A percentile compares a stretch with the other conserved stretches of the same genome.
Conservation (phyloP, 192 early-diverging fungal genomes). For the Coemansia sp. region DNA sequence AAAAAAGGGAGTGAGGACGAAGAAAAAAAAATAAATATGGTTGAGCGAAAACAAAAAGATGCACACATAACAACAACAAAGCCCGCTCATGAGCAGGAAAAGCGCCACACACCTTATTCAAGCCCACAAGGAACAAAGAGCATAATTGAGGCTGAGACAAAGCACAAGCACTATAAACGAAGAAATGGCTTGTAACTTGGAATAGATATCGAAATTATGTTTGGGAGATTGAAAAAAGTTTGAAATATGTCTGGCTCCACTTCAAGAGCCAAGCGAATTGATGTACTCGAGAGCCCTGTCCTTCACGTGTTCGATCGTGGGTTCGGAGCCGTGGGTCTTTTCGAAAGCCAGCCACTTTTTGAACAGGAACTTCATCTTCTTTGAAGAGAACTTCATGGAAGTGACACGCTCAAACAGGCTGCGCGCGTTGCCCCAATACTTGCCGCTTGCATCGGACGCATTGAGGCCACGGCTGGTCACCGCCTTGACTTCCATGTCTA, state of each 20-base stretch:
- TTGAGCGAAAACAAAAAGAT: neutral
- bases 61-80: too few relatives aligned
- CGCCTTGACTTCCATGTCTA: slow-evolving; percentile 92
- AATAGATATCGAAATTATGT: too few relatives aligned
- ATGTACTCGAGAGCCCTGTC: slow-evolving; percentile 83
- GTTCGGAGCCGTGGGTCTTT: slow-evolving; percentile 77
- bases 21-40: neutral
- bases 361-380: slow-evolving; percentile 99
- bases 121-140: too few relatives aligned
- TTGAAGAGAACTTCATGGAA: slow-evolving; percentile 87
- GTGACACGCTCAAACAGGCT: slow-evolving; percentile 88
- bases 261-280: slow-evolving; percentile 33
- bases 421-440: slow-evolving; percentile 48
- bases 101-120: too few relatives aligned
- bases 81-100: too few relatives aligned
- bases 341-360: slow-evolving; percentile 98
- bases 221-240: too few relatives aligned
- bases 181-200: too few relatives aligned
- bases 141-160: too few relatives aligned
- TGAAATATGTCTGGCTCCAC: too few relatives aligned
- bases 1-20: neutral
- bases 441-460: slow-evolving; percentile 15
- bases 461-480: slow-evolving; percentile 29
- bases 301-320: slow-evolving; percentile 86
- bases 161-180: too few relatives aligned